phyloP scores from a whole-genome alignment of 2,329 filamentous ascomycete species.

The Fusarium devonianum region DNA sequence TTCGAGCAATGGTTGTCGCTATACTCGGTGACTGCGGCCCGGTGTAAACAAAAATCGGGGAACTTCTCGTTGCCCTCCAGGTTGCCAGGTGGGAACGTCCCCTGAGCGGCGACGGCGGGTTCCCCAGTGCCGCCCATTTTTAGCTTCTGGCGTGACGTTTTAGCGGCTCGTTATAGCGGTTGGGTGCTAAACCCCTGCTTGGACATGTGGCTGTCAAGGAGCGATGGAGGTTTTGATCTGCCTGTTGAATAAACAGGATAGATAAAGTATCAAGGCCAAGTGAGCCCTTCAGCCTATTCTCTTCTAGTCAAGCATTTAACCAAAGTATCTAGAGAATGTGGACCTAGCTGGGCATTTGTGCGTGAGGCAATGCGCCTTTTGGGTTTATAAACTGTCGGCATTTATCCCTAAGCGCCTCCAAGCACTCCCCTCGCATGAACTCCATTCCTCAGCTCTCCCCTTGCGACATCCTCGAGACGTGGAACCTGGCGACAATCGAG shows the following conservation, averaged over 20 bases:
- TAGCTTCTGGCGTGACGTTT: constrained; percentile 21
- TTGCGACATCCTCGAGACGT: constrained; percentile 11
- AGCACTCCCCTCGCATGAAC: constrained; percentile 28
- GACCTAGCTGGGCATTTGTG: not conserved
- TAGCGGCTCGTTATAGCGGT: constrained; percentile 15
- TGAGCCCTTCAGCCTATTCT: too few species aligned
- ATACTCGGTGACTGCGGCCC: constrained; percentile 8
- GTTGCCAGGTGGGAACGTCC: constrained; percentile 47
- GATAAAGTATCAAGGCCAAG: too few species aligned
- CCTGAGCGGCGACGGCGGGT: constrained; percentile 32
- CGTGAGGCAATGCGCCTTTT: constrained; percentile 3
- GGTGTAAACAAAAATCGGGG: constrained; percentile 55
- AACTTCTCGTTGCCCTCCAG: constrained; percentile 46
- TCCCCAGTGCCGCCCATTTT: constrained; percentile 35
- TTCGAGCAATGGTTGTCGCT: constrained; percentile 16
- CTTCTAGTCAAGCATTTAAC: too few species aligned
- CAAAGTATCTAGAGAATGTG: not conserved
- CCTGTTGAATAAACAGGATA: too few species aligned
- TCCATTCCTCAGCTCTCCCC: constrained; percentile 18
- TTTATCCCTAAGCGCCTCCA: constrained; percentile 16
- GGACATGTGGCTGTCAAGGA: not conserved
- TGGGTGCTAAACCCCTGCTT: constrained; percentile 18
- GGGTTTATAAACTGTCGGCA: constrained; percentile 19
- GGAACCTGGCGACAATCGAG: not conserved
- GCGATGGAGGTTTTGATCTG: not conserved